Base-by-base conservation (phyloP, 352 stramenopile genomes). In the Phytopythium mirpurense region DNA sequence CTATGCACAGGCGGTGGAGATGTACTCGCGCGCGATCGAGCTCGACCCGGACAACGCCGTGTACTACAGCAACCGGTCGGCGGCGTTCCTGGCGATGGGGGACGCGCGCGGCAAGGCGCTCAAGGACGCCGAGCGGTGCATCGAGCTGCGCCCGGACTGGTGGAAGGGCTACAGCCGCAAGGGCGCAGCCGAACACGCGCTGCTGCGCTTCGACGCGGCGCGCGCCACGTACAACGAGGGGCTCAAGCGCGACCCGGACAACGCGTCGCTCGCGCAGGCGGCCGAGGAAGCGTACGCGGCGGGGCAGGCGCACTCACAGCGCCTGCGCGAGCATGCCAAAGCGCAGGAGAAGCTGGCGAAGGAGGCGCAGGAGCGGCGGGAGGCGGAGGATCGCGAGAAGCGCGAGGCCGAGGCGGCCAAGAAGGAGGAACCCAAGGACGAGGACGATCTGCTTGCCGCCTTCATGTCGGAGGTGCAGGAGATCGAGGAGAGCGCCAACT, bases 381-480 rank as follows among this genome's bases (percentile, higher is more conserved):
- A 49, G 10, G 56, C 57, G 21, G 27, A 68, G 48, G 54, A 70
- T 24, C 31, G 60, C 31, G 41, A 54, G 24, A 23, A 51, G 31
- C 19, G 37, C 15, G 42, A 59, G 42, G 32, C 59, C 18, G 42
- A 74, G 45, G 27, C 59, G 15, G 34, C 58, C 23, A 54, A 72
- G 21, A 51, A 55, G 40, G 46, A 71, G 2, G 47, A 66, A 18
- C 59, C 72, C 0, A 59, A 72, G 10, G 65, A 75, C 38, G 81
- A 90, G 26, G 80, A 91, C 50, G 70, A 69, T 6, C 59, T 92
- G 53, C 53, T 94, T 21, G 77, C 77, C 16, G 74, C 77, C 27
- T 94, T 94, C 65, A 90, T 94, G 79, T 81, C 78, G 18, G 77
- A 94, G 44, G 81, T 94, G n/a, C 72, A 92, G 53, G 70, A 92